A percentile compares a stretch with the other conserved stretches of the same genome.
phyloP scores from a whole-genome alignment of 768 basidiomycete genomes.

The Russula ochroleuca region DNA sequence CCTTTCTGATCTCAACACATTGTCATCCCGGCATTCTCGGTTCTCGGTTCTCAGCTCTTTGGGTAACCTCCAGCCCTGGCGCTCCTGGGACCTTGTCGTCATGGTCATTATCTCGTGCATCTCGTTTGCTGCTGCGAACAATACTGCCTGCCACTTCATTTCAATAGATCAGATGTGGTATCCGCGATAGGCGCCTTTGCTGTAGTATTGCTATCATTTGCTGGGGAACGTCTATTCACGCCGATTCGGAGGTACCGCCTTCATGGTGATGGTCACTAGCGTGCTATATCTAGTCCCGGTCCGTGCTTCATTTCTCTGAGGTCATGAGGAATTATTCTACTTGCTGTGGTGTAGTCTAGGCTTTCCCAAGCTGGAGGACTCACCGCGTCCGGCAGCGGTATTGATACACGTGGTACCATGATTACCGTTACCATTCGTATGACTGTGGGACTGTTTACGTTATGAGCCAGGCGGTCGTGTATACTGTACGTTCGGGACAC shows the following conservation, averaged over 20 bases:
- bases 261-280: too few species aligned
- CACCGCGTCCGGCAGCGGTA: too few species aligned
- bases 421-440: too few species aligned
- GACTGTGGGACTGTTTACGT: too few species aligned
- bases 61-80: slow-evolving; percentile 69
- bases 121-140: slow-evolving; percentile 71
- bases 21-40: slow-evolving; percentile 69
- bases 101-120: slow-evolving; percentile 82
- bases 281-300: too few species aligned
- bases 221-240: slow-evolving; percentile 72
- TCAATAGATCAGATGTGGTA: slow-evolving; percentile 71
- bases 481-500: too few species aligned
- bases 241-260: slow-evolving; percentile 45
- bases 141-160: slow-evolving; percentile 59
- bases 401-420: too few species aligned
- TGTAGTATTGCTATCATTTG: slow-evolving; percentile 64
- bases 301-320: too few species aligned
- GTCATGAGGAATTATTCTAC: too few species aligned
- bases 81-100: slow-evolving; percentile 63
- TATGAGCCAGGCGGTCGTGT: too few species aligned
- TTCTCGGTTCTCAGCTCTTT: slow-evolving; percentile 68
- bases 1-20: slow-evolving; percentile 40
- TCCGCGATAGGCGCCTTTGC: slow-evolving; percentile 80
- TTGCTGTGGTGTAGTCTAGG: too few species aligned
- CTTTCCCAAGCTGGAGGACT: too few species aligned